A percentile compares a stretch with the other conserved stretches of the same genome.
phyloP scores from a whole-genome alignment of 768 basidiomycete genomes.

The Clavulina sp. region DNA sequence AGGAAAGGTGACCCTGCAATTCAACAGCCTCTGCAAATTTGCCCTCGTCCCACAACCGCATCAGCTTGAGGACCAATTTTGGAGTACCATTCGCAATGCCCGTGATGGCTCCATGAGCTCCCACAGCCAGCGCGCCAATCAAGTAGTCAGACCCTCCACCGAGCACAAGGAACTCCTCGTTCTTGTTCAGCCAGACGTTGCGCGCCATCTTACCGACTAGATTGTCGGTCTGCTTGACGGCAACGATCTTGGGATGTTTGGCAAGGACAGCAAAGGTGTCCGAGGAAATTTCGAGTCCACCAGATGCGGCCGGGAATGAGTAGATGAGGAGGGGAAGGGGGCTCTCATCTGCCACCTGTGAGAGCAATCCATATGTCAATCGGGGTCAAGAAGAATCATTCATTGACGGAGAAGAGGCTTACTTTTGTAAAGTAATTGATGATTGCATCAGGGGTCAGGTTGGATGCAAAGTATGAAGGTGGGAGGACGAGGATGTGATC shows the following conservation, averaged over 20 bases:
- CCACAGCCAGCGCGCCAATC: neutral
- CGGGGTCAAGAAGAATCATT: neutral
- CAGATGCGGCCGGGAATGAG: constrained; percentile 19
- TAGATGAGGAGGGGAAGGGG: constrained; percentile 20
- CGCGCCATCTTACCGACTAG: constrained; percentile 20
- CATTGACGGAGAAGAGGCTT: constrained; percentile 1
- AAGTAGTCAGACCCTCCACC: constrained; percentile 14
- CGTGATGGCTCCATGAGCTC: constrained; percentile 8
- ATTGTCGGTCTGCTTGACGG: constrained; percentile 22
- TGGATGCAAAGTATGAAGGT: constrained; percentile 15
- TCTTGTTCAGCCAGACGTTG: constrained; percentile 8
- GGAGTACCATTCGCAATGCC: constrained; percentile 6
- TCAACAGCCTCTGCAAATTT: neutral
- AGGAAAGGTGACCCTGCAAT: constrained; percentile 9
- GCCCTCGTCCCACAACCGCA: constrained; percentile 5
- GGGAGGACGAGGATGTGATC: constrained; percentile 22
- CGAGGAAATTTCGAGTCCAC: constrained; percentile 20
- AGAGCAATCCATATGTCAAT: neutral
- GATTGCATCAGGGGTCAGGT: constrained; percentile 16
- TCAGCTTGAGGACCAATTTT: constrained; percentile 4
- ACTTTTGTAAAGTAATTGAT: constrained; percentile 17
- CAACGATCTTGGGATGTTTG: constrained; percentile 20
- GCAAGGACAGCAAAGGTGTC: constrained; percentile 18
- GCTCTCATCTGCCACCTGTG: constrained; percentile 18
- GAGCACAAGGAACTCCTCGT: constrained; percentile 9